Percentiles rank a stretch among this genome's conserved stretches.
Evolutionary conservation across 2,329 filamentous ascomycete species (phyloP).

Genomic region (Endothia cerciana): DNA sequence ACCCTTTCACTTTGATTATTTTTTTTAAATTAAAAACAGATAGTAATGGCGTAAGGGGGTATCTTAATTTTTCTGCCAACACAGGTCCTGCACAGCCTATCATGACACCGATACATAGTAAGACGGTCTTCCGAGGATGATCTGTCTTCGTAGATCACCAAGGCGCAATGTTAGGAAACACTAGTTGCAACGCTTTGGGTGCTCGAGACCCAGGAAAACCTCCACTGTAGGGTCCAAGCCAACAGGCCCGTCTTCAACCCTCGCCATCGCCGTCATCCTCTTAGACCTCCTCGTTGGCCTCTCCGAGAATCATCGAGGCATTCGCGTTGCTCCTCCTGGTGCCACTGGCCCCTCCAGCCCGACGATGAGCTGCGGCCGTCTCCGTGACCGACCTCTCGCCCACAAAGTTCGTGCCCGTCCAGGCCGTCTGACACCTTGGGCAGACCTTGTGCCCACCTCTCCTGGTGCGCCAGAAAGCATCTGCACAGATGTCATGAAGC

Average conservation of each 20-base stretch:
- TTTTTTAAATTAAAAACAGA: too few relatives aligned
- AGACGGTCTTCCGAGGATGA: not conserved
- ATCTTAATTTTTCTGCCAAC: not conserved
- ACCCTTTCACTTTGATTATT: too few relatives aligned
- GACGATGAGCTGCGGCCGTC: slow-evolving; percentile 53
- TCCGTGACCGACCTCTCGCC: slow-evolving; percentile 61
- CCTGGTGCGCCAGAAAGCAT: slow-evolving; percentile 72
- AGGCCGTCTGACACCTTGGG: slow-evolving; percentile 60
- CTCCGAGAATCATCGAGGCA: slow-evolving; percentile 40
- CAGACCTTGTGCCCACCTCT: slow-evolving; percentile 59
- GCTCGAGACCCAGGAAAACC: not conserved
- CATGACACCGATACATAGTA: not conserved
- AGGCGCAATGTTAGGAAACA: not conserved
- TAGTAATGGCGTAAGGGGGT: too few relatives aligned
- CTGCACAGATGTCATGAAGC: slow-evolving; percentile 77
- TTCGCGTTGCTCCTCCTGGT: slow-evolving; percentile 40
- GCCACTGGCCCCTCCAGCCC: slow-evolving; percentile 41
- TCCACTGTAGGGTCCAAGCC: not conserved
- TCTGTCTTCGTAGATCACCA: not conserved
- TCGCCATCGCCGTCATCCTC: slow-evolving; percentile 30
- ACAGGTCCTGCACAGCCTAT: not conserved
- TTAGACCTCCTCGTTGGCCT: slow-evolving; percentile 35
- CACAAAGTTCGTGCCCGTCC: slow-evolving; percentile 55
- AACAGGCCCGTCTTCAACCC: not conserved
- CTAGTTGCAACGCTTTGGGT: too few relatives aligned